These are phyloP conservation scores for Alopecurus myosuroides DNA, from an alignment of 176 grass and related monocot species.

Conservation along the genomic window DNA sequence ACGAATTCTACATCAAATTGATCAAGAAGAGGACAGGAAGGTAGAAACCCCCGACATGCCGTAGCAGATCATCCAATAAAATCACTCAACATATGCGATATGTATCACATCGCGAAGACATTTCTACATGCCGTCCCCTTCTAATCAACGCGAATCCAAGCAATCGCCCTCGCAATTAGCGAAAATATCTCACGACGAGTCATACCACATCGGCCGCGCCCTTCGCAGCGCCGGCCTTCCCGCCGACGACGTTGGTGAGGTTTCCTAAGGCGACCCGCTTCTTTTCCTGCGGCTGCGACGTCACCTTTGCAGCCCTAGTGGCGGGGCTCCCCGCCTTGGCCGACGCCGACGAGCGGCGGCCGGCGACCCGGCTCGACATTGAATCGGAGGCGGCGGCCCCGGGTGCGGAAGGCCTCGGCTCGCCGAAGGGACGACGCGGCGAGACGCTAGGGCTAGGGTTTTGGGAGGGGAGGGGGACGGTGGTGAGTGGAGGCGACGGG, in stretches of 20 bases:
- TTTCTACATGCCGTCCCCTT: background rate
- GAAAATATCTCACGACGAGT: background rate
- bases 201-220: conserved; percentile 23
- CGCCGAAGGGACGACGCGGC: background rate
- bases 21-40: background rate
- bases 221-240: background rate
- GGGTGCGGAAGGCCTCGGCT: background rate
- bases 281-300: background rate
- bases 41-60: background rate
- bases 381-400: background rate
- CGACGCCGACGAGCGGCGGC: conserved; percentile 17
- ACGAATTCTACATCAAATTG: background rate
- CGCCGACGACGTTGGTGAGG: conserved; percentile 34
- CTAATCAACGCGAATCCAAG: background rate
- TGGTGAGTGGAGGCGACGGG: background rate
- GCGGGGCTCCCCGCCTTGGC: background rate
- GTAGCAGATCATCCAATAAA: background rate
- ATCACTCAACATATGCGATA: background rate
- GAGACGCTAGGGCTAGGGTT: conserved; percentile 2
- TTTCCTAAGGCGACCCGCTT: conserved; percentile 24
- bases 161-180: background rate
- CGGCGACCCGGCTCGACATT: conserved; percentile 9
- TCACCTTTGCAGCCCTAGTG: background rate
- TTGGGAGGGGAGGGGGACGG: background rate
- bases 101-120: background rate